Evolutionary conservation across 176 grass and related monocot genomes (phyloP), one percentile per base, ranked within the genome.

Genomic region (Juncus inflexus): DNA sequence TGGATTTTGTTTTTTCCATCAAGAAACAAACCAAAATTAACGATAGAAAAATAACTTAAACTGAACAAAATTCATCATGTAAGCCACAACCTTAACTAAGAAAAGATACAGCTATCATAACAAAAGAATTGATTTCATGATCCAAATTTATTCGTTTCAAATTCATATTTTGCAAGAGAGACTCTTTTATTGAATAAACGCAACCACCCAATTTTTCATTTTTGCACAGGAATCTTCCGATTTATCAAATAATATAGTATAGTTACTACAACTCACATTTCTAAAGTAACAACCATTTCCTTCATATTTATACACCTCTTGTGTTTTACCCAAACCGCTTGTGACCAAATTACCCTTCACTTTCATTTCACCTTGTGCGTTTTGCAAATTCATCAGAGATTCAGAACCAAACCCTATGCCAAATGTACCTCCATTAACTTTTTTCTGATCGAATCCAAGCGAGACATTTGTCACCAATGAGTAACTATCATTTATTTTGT

Each of bases 231-330:
- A 70, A 28, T 80, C 67, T 5, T 63, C 72, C 4, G 75, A 70
- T 15, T 45, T 72, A 15, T 92, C 81, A 7, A 49, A 63, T 13
- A 92, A 37, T 64, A 92, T 12, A 13, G 80, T 83, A 53, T 92
- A 87, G 56, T 87, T 84, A 49, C 60, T 90, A 63, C 83, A 80
- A 37, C 73, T 77, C 43, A 90, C 87, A 74, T 80, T 81, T 54
- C 87, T 90, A n/a, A 49, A 90, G 58, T 90, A 86, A 65, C 83
- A 90, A 16, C 79, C 79, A 56, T 83, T 83, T 53, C 83, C 73
- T 37, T 74, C 47, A n/a, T 86, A 86, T 42, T 55, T 90, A 0
- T 90, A 90, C 9, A 77, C 45, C 59, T 90, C 72, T 53, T 83
- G 76, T 62, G 80, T 90, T 70, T 78, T 72, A 37, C 79, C 87